These are phyloP conservation scores for Bryoerythrophyllum caledonicum DNA, from an alignment of 225 moss, liverwort and hornwort species.

Conservation along the genomic window DNA sequence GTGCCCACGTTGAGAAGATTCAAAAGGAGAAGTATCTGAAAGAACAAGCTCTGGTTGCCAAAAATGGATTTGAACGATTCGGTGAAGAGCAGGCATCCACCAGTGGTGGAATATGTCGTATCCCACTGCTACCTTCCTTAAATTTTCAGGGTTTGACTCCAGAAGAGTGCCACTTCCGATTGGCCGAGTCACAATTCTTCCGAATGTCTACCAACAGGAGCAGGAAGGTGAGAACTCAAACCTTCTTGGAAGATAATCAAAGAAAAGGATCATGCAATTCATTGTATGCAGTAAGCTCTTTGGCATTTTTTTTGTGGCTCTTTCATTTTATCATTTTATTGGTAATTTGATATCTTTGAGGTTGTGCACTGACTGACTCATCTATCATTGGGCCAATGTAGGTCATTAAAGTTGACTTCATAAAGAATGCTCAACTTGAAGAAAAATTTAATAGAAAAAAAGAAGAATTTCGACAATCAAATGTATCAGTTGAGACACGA, in stretches of 20 bases:
- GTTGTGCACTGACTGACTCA: neutral
- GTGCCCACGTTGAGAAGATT: conserved; percentile 13
- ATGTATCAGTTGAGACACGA: neutral
- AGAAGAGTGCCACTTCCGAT: conserved; percentile 44
- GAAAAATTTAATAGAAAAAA: conserved; percentile 8
- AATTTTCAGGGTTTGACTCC: conserved; percentile 23
- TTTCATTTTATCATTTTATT: neutral
- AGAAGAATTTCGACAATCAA: conserved; percentile 20
- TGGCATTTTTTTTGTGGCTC: neutral
- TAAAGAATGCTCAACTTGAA: conserved; percentile 20
- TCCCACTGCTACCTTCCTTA: conserved; percentile 18
- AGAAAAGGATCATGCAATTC: neutral
- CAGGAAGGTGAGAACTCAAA: conserved; percentile 25
- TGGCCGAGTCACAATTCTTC: conserved; percentile 47
- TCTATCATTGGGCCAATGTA: conserved; percentile 10
- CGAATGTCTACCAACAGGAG: conserved; percentile 27
- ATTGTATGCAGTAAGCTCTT: neutral
- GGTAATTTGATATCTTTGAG: neutral
- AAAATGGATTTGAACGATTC: conserved; percentile 19
- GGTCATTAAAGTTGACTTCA: conserved; percentile 34
- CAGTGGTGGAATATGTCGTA: conserved; percentile 28
- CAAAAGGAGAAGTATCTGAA: neutral
- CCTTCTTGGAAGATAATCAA: neutral
- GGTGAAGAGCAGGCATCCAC: conserved; percentile 15
- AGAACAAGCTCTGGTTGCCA: neutral